Evolutionary conservation across 495 filamentous ascomycete species (phyloP).

Genomic region (Aspergillus hancockii): DNA sequence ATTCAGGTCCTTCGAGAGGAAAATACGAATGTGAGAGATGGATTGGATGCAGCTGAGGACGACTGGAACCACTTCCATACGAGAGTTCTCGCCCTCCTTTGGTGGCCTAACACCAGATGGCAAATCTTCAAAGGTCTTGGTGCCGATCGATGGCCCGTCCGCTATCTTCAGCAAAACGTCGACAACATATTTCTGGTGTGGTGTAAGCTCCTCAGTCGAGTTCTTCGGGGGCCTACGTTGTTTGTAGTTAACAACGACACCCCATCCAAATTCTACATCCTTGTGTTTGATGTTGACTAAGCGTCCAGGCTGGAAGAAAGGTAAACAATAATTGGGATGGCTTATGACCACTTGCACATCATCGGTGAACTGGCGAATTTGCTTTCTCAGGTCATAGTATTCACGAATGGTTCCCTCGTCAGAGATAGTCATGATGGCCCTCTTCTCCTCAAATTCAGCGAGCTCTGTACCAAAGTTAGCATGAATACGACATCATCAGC

Average conservation of each 20-base stretch:
- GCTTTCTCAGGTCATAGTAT: slow-evolving; percentile 83
- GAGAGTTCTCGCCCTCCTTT: slow-evolving; percentile 61
- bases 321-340: slow-evolving; percentile 79
- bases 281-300: slow-evolving; percentile 79
- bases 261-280: slow-evolving; percentile 89
- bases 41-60: slow-evolving; percentile 79
- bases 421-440: slow-evolving; percentile 68
- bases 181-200: slow-evolving; percentile 74
- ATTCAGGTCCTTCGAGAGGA: slow-evolving; percentile 73
- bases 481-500: neutral
- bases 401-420: slow-evolving; percentile 89
- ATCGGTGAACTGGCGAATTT: slow-evolving; percentile 75
- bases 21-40: slow-evolving; percentile 75
- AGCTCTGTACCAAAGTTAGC: slow-evolving; percentile 57
- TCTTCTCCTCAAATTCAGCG: slow-evolving; percentile 68
- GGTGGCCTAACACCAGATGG: slow-evolving; percentile 65
- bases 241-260: slow-evolving; percentile 72
- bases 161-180: slow-evolving; percentile 81
- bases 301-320: slow-evolving; percentile 79
- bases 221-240: slow-evolving; percentile 60
- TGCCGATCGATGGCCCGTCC: slow-evolving; percentile 55
- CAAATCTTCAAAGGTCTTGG: slow-evolving; percentile 59
- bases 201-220: slow-evolving; percentile 61
- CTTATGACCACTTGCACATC: slow-evolving; percentile 88
- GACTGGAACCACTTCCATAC: slow-evolving; percentile 84